phyloP scores from a whole-genome alignment of 192 early-diverging fungal genomes.

The Martensiomyces pterosporus region DNA sequence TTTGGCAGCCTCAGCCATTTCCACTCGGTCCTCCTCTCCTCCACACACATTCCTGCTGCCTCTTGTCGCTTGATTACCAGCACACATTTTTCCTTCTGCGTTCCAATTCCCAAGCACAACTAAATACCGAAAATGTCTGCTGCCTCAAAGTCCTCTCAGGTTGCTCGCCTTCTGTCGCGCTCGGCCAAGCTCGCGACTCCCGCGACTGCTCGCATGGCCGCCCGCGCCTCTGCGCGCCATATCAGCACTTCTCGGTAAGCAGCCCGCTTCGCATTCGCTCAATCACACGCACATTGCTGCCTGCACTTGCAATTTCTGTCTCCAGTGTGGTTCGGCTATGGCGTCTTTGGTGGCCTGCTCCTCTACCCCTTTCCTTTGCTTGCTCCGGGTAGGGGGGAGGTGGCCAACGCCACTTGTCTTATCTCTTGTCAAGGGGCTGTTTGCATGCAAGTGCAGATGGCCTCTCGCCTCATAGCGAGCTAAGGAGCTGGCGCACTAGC shows the following conservation, averaged over 20 bases:
- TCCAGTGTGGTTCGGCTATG: no score
- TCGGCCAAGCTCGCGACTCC: slow-evolving; percentile 37
- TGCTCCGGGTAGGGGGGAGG: no score
- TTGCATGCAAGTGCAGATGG: no score
- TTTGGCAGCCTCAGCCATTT: no score
- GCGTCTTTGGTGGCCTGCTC: no score
- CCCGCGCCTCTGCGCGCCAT: slow-evolving; percentile 34
- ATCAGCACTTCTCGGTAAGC: slow-evolving; percentile 41
- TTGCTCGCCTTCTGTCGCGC: slow-evolving; percentile 42
- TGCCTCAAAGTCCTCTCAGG: slow-evolving; percentile 23
- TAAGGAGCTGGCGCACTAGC: no score
- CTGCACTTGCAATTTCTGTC: no score
- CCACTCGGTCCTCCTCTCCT: neutral
- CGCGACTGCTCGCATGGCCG: slow-evolving; percentile 28
- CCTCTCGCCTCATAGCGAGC: no score
- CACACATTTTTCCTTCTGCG: neutral
- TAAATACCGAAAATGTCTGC: slow-evolving; percentile 24
- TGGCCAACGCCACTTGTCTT: neutral
- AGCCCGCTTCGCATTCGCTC: no score
- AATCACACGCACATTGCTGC: no score
- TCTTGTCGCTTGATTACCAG: slow-evolving; percentile 2
- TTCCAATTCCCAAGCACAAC: slow-evolving; percentile 1
- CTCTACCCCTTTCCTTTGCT: no score
- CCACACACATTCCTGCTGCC: neutral
- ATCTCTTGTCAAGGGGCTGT: no score